Evolutionary conservation across 1,284 basidiomycete genomes (phyloP).

Genomic region (Stereum hirsutum): DNA sequence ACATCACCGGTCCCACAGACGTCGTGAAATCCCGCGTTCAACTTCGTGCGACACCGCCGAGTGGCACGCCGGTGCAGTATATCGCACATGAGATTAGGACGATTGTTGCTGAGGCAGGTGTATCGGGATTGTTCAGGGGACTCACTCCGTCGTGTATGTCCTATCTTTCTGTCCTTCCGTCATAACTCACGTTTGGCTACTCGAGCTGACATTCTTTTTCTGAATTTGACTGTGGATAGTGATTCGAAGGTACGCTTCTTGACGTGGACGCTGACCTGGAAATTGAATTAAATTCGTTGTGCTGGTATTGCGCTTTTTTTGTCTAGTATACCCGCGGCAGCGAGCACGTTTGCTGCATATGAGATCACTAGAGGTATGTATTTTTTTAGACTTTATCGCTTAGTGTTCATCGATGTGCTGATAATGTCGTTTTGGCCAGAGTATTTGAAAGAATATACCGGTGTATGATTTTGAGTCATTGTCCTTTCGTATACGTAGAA

Average conservation of each 20-base stretch:
- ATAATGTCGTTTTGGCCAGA: slow-evolving; percentile 4
- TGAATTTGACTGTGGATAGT: slow-evolving; percentile 22
- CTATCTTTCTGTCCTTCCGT: neutral
- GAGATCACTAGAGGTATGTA: slow-evolving; percentile 76
- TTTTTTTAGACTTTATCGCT: slow-evolving; percentile 3
- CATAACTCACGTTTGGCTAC: neutral
- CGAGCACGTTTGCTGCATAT: slow-evolving; percentile 87
- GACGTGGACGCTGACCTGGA: neutral
- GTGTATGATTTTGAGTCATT: too few species aligned
- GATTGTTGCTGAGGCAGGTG: slow-evolving; percentile 69
- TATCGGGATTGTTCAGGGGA: slow-evolving; percentile 70
- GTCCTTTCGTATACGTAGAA: too few species aligned
- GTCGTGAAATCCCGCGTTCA: slow-evolving; percentile 90
- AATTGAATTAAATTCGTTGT: neutral
- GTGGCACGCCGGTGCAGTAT: slow-evolving; percentile 74
- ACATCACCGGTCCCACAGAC: slow-evolving; percentile 34
- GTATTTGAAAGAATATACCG: slow-evolving; percentile 10
- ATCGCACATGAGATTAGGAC: slow-evolving; percentile 63
- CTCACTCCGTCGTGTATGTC: slow-evolving; percentile 60
- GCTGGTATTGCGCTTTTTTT: too few species aligned
- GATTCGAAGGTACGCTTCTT: slow-evolving; percentile 40
- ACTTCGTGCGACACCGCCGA: slow-evolving; percentile 68
- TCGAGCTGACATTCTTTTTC: slow-evolving; percentile 1
- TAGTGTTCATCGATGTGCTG: too few species aligned
- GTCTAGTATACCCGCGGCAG: slow-evolving; percentile 84